Evolutionary conservation across 345 rosid genomes (phyloP).

Genomic region (Diplotaxis tenuifolia): DNA sequence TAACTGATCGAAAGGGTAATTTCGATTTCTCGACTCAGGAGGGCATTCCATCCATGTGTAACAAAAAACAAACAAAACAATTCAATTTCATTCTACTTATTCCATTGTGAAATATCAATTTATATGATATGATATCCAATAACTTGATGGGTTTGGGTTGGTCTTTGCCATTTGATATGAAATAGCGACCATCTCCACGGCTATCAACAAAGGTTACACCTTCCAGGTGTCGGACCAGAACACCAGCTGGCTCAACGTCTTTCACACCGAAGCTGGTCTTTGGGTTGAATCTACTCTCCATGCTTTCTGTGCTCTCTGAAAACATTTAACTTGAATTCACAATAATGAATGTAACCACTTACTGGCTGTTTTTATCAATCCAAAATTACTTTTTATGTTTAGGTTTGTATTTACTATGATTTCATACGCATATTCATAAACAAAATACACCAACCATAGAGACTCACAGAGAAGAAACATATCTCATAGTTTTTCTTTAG

Average conservation of each 20-base stretch:
- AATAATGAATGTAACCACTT: not conserved
- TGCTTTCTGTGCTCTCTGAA: not conserved
- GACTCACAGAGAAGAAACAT: not conserved
- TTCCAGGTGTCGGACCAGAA: conserved; percentile 75
- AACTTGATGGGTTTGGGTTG: conserved; percentile 87
- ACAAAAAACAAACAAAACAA: conserved; percentile 23
- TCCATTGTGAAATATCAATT: no score
- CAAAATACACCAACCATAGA: not conserved
- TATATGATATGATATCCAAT: conserved; percentile 93
- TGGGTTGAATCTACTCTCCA: not conserved
- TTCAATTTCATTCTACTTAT: no score
- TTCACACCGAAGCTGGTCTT: not conserved
- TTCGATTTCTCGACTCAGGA: conserved; percentile 53
- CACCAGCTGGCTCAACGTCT: conserved; percentile 76
- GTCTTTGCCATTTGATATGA: conserved; percentile 92
- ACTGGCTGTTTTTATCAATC: not conserved
- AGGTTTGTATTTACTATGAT: not conserved
- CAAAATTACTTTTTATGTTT: not conserved
- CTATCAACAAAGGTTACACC: conserved; percentile 85
- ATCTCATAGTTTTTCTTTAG: not conserved
- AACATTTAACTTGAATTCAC: not conserved
- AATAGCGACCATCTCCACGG: conserved; percentile 90
- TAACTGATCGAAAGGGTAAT: conserved; percentile 70
- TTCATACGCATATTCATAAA: not conserved
- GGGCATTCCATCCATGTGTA: conserved; percentile 97